Conservation (phyloP, 805 yeast genomes). For the Debaryomyces tyrocola region DNA sequence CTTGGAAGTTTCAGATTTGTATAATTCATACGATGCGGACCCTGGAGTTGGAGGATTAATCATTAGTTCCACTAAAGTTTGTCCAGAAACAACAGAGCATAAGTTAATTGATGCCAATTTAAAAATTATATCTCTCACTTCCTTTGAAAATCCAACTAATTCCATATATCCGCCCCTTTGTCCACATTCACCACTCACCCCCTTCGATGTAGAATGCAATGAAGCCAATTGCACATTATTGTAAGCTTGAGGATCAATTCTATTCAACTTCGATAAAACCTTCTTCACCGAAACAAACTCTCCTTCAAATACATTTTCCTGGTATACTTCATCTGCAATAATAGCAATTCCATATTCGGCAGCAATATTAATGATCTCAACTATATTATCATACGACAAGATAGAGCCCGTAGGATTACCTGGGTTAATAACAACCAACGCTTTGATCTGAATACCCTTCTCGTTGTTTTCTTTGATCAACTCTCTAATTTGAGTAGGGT, state of each 20-base stretch:
- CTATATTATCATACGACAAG: slow-evolving; percentile 63
- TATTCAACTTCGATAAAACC: slow-evolving; percentile 66
- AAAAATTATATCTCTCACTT: slow-evolving; percentile 67
- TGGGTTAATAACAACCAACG: slow-evolving; percentile 92
- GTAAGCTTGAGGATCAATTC: slow-evolving; percentile 52
- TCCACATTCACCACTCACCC: slow-evolving; percentile 98
- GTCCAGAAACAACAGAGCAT: slow-evolving; percentile 95
- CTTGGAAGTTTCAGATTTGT: slow-evolving; percentile 56
- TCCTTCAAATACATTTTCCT: slow-evolving; percentile 83
- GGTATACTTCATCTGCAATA: slow-evolving; percentile 98
- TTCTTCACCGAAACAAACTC: slow-evolving; percentile 83
- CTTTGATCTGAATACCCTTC: slow-evolving; percentile 64
- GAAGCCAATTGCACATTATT: slow-evolving; percentile 85
- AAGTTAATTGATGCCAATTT: slow-evolving; percentile 88
- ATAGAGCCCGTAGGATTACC: slow-evolving; percentile 98
- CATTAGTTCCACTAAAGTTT: slow-evolving; percentile 90
- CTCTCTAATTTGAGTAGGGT: slow-evolving; percentile 60
- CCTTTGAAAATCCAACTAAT: slow-evolving; percentile 72
- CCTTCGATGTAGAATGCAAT: slow-evolving; percentile 95
- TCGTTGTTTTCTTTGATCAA: slow-evolving; percentile 49
- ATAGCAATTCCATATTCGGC: slow-evolving; percentile 82
- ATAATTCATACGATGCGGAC: slow-evolving; percentile 69
- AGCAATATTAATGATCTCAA: slow-evolving; percentile 71
- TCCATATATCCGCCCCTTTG: slow-evolving; percentile 99
- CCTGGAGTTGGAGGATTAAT: slow-evolving; percentile 84